These are phyloP conservation scores for Hevea brasiliensis DNA, from an alignment of 345 rosid species.

Conservation along the genomic window DNA sequence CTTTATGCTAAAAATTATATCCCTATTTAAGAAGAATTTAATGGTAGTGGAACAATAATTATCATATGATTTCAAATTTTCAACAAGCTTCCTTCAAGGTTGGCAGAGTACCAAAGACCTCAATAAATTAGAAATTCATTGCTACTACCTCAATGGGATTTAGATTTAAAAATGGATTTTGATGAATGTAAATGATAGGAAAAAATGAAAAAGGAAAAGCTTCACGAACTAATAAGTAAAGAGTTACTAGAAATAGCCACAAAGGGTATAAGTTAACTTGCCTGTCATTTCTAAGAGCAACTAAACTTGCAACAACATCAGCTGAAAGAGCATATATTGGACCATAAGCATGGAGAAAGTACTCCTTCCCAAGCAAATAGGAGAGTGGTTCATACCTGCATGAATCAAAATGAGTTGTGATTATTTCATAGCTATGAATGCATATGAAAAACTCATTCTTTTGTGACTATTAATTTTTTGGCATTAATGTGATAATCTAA, in stretches of 20 bases:
- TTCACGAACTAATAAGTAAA: background rate
- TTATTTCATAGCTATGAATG: background rate
- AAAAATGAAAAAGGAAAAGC: background rate
- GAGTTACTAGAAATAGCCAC: background rate
- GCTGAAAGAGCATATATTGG: slow-evolving; percentile 93
- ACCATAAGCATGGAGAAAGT: slow-evolving; percentile 93
- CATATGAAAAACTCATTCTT: background rate
- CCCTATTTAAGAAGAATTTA: background rate
- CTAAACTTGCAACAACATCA: slow-evolving; percentile 79
- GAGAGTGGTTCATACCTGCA: slow-evolving; percentile 88
- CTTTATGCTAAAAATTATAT: background rate
- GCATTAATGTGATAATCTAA: too few species aligned
- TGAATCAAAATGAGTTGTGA: background rate
- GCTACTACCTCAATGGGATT: background rate
- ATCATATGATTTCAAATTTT: background rate
- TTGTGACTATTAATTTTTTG: background rate
- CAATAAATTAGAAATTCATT: background rate
- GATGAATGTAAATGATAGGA: background rate
- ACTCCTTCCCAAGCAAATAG: slow-evolving; percentile 76
- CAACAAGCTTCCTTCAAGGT: background rate
- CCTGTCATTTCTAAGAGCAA: slow-evolving; percentile 80
- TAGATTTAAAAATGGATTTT: background rate
- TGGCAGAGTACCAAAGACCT: background rate
- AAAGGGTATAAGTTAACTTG: slow-evolving; percentile 26
- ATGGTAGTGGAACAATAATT: background rate